A percentile compares a stretch with the other conserved stretches of the same genome.
Evolutionary conservation across 2,329 filamentous ascomycete genomes (phyloP).

Genomic region (Samsoniella hepiali): DNA sequence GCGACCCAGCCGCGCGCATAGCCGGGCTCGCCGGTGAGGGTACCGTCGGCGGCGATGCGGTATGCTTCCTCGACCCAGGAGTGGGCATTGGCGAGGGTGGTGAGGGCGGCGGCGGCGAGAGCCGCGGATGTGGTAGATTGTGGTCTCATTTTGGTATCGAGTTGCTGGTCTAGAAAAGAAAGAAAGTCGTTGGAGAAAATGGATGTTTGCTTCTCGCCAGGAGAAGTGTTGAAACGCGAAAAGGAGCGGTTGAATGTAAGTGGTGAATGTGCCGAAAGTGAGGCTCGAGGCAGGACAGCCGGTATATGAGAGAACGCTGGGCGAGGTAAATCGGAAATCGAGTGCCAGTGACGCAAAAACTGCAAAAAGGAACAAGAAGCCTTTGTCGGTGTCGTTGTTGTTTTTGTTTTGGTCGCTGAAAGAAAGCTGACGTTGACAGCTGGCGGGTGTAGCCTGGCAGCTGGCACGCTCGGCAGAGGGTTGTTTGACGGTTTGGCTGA

Average conservation of each 20-base stretch:
- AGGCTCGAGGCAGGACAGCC: not conserved
- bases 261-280: not conserved
- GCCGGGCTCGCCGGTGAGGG: conserved; percentile 66
- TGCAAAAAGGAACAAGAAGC: not conserved
- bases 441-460: conserved; percentile 3
- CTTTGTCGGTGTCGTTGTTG: conserved; percentile 3
- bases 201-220: conserved; percentile 5
- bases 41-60: conserved; percentile 69
- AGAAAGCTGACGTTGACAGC: conserved; percentile 4
- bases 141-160: conserved; percentile 4
- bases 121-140: conserved; percentile 24
- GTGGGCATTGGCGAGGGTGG: conserved; percentile 51
- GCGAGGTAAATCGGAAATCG: not conserved
- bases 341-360: not conserved
- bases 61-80: conserved; percentile 79
- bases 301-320: not conserved
- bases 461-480: not conserved
- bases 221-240: not conserved
- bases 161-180: not conserved
- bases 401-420: not conserved
- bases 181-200: not conserved
- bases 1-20: conserved; percentile 69
- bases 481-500: conserved; percentile 3
- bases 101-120: conserved; percentile 28
- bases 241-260: not conserved